phyloP scores from a whole-genome alignment of 1,139 yeast species.

The Candida sp. region DNA sequence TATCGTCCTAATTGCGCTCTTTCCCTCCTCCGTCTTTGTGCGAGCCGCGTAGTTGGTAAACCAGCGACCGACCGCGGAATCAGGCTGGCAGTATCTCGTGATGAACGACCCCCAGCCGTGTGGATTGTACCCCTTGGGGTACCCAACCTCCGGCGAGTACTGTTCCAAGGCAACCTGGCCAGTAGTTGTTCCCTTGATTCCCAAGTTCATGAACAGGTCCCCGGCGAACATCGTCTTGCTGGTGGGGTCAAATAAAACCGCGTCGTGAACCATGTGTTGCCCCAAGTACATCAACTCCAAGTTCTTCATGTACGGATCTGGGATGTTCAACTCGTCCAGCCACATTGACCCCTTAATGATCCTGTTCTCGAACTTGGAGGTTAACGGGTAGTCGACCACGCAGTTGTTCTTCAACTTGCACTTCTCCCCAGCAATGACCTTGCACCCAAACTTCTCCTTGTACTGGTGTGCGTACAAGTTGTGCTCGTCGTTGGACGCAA shows the following conservation, averaged over 20 bases:
- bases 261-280: constrained; percentile 49
- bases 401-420: constrained; percentile 5
- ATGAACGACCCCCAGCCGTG: constrained; percentile 31
- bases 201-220: constrained; percentile 53
- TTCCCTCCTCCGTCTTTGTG: constrained; percentile 23
- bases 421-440: constrained; percentile 7
- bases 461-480: constrained; percentile 12
- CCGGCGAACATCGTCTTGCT: constrained; percentile 49
- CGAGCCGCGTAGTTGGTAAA: constrained; percentile 21
- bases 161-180: constrained; percentile 21
- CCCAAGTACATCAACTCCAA: constrained; percentile 54
- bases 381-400: constrained; percentile 20
- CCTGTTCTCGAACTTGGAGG: constrained; percentile 56
- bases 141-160: constrained; percentile 42
- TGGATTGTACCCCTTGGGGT: constrained; percentile 24
- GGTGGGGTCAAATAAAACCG: constrained; percentile 43
- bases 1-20: constrained; percentile 34
- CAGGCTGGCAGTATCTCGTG: constrained; percentile 32
- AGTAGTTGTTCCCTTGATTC: constrained; percentile 11
- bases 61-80: constrained; percentile 24
- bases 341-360: constrained; percentile 58
- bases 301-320: constrained; percentile 24
- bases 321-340: constrained; percentile 36
- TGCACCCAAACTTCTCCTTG: constrained; percentile 12
- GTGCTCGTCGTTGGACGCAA: constrained; percentile 12